A percentile compares a stretch with the other conserved stretches of the same genome.
Evolutionary conservation across 441 rosid species (phyloP).

Genomic region (Populus tomentosa): DNA sequence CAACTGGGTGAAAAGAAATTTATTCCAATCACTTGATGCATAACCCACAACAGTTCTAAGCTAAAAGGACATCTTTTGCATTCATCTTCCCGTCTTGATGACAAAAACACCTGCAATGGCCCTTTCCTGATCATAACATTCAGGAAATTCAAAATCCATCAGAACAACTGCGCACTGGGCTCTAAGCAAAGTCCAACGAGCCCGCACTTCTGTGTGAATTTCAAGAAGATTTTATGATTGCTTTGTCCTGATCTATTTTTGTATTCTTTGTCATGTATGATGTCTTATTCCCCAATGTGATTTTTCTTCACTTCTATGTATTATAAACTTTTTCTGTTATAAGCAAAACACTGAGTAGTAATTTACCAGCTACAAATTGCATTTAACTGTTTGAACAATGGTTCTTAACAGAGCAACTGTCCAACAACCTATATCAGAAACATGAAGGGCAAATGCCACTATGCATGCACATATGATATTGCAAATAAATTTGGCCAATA

Average conservation of each 20-base stretch:
- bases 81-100: not conserved
- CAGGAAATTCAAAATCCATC: too few relatives aligned
- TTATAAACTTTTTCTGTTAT: too few relatives aligned
- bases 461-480: too few relatives aligned
- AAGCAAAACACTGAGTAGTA: too few relatives aligned
- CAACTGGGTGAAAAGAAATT: not conserved
- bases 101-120: not conserved
- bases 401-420: too few relatives aligned
- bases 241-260: not conserved
- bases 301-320: not conserved
- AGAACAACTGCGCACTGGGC: not conserved
- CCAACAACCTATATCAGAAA: too few relatives aligned
- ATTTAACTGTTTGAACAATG: too few relatives aligned
- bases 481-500: not conserved
- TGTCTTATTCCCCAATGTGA: not conserved
- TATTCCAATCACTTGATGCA: not conserved
- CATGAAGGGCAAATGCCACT: too few relatives aligned
- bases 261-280: not conserved
- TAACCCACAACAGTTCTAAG: not conserved
- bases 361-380: too few relatives aligned
- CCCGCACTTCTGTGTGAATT: not conserved
- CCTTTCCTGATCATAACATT: not conserved
- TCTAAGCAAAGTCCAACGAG: not conserved
- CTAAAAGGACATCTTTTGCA: not conserved
- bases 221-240: not conserved